A percentile compares a stretch with the other conserved stretches of the same genome.
phyloP scores from a whole-genome alignment of 768 basidiomycete genomes.

The Rhizopogon rudus region DNA sequence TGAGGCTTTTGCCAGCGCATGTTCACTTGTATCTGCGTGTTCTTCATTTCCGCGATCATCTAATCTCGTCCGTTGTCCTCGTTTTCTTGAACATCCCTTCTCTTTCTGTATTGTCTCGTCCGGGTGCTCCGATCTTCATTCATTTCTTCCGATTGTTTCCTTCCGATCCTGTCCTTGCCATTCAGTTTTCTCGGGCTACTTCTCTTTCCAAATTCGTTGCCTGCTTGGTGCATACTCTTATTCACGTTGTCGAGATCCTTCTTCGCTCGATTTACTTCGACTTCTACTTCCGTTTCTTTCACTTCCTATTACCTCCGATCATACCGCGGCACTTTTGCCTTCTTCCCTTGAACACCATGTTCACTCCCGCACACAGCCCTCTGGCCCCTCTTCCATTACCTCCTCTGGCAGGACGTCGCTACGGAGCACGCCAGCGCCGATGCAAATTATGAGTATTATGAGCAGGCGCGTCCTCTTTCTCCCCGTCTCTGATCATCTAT shows the following conservation, averaged over 20 bases:
- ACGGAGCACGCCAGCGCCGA: slow-evolving; percentile 86
- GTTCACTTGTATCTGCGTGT: neutral
- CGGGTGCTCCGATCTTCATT: neutral
- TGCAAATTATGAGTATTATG: slow-evolving; percentile 52
- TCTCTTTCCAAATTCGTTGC: too few relatives aligned
- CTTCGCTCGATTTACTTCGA: neutral
- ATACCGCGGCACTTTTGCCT: neutral
- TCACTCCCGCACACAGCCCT: slow-evolving; percentile 49
- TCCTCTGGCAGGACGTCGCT: slow-evolving; percentile 96
- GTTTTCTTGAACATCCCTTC: neutral
- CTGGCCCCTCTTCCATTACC: slow-evolving; percentile 98
- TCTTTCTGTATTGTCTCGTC: neutral
- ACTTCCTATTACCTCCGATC: neutral
- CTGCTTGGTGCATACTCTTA: neutral
- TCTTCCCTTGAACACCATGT: neutral
- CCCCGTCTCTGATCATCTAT: neutral
- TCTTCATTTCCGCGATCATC: neutral
- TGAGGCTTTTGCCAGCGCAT: neutral
- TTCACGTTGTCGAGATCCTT: neutral
- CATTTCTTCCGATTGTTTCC: neutral
- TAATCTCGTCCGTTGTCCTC: neutral
- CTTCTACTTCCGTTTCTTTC: neutral
- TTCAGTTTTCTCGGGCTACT: too few relatives aligned
- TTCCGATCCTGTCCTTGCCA: too few relatives aligned
- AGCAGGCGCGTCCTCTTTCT: slow-evolving; percentile 12